phyloP scores from a whole-genome alignment of 495 filamentous ascomycete species.

The Mytilinidion resinicola region DNA sequence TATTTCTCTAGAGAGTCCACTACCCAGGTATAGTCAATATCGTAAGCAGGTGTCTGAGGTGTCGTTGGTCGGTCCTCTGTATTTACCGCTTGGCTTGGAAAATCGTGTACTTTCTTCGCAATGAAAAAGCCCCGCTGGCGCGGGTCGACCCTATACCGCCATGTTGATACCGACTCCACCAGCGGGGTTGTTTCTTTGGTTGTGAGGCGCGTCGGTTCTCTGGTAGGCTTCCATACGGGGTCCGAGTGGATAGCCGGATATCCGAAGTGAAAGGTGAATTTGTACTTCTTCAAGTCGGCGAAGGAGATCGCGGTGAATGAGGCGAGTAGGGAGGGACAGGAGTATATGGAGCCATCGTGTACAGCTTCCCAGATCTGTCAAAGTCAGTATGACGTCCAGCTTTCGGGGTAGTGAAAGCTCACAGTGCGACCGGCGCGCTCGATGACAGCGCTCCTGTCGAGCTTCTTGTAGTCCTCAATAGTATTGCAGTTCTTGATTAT shows the following conservation, averaged over 20 bases:
- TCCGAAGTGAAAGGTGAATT: constrained; percentile 89
- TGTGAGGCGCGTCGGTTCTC: constrained; percentile 44
- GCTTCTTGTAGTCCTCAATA: constrained; percentile 79
- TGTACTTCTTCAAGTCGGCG: constrained; percentile 93
- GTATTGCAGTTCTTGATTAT: constrained; percentile 96
- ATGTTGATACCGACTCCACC: constrained; percentile 74
- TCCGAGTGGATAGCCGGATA: constrained; percentile 90
- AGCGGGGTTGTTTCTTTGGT: constrained; percentile 63
- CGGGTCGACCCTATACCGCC: constrained; percentile 71
- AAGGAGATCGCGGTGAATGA: constrained; percentile 88
- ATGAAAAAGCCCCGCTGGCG: constrained; percentile 92
- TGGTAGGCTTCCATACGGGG: constrained; percentile 59
- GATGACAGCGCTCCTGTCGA: constrained; percentile 66
- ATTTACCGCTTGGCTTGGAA: constrained; percentile 10
- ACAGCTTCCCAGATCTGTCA: constrained; percentile 92
- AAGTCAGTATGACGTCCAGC: not conserved
- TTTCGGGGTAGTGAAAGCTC: constrained; percentile 26
- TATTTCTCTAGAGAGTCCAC: constrained; percentile 68
- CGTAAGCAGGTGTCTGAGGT: constrained; percentile 36
- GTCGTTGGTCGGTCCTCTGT: constrained; percentile 33
- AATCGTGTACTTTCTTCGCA: constrained; percentile 58
- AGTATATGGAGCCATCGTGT: constrained; percentile 90
- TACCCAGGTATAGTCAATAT: constrained; percentile 63
- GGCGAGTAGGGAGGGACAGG: constrained; percentile 80
- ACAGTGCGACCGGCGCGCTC: constrained; percentile 70